Conservation (phyloP, 768 basidiomycete genomes). For the Mycena leptocephala region DNA sequence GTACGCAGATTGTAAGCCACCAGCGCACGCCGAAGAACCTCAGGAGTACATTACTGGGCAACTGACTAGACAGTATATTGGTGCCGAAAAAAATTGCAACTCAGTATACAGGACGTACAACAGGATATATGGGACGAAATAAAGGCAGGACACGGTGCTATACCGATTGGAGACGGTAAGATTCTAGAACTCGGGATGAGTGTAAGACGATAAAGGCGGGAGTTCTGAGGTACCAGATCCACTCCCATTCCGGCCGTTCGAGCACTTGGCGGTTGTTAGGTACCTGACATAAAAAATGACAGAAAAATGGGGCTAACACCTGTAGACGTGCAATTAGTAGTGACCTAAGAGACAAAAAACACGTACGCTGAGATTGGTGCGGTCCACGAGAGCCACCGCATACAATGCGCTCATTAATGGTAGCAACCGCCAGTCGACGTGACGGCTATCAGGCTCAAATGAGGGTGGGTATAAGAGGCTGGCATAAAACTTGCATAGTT, state of each 20-base stretch:
- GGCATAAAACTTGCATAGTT: not conserved
- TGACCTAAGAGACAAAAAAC: not conserved
- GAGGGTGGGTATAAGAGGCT: not conserved
- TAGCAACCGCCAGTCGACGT: constrained; percentile 8
- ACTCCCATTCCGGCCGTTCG: constrained; percentile 22
- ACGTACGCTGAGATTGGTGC: constrained; percentile 8
- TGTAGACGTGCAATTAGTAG: not conserved
- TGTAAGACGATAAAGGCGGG: not conserved
- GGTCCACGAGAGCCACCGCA: constrained; percentile 12
- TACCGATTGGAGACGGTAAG: constrained; percentile 8
- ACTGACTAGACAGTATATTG: not conserved
- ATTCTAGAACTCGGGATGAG: not conserved
- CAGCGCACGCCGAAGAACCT: not conserved
- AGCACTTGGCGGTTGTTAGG: constrained; percentile 20
- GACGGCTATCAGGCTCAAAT: constrained; percentile 18
- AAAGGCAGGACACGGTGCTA: not conserved
- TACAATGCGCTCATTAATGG: constrained; percentile 18
- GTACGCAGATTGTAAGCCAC: constrained; percentile 1
- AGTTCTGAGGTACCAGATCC: constrained; percentile 5
- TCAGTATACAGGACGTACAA: not conserved
- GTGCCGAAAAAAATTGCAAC: too few relatives aligned
- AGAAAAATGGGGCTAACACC: constrained; percentile 4
- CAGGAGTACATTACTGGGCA: constrained; percentile 9
- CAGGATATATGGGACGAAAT: constrained; percentile 21
- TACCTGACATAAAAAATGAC: constrained; percentile 1